Conservation (phyloP, 768 basidiomycete species). For the Mycena chlorophos region DNA sequence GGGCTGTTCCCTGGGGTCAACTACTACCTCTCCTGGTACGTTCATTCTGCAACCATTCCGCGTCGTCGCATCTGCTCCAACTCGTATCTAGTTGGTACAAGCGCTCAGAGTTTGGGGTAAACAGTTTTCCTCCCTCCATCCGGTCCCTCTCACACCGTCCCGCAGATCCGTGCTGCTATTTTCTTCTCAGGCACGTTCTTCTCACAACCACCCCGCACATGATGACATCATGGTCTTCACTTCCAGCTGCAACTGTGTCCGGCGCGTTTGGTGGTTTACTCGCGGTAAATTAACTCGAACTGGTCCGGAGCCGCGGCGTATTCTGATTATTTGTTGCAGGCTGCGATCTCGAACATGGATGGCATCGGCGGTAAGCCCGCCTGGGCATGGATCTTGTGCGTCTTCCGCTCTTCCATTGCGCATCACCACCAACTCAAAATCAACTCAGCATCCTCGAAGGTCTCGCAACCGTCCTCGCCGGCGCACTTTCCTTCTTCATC, state of each 20-base stretch:
- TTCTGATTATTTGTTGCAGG: slow-evolving; percentile 34
- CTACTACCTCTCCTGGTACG: slow-evolving; percentile 73
- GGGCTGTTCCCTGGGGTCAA: slow-evolving; percentile 65
- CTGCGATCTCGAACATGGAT: slow-evolving; percentile 70
- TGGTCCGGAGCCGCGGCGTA: neutral
- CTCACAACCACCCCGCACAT: neutral
- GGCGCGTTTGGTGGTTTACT: slow-evolving; percentile 83
- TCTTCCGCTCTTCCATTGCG: neutral
- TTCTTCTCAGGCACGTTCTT: slow-evolving; percentile 54
- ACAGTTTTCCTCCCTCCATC: slow-evolving; percentile 42
- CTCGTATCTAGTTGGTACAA: slow-evolving; percentile 47
- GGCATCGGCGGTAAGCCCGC: slow-evolving; percentile 68
- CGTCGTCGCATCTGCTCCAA: neutral
- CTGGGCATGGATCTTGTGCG: slow-evolving; percentile 73
- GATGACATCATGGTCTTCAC: neutral
- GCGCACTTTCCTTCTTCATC: slow-evolving; percentile 67
- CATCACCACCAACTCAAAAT: neutral
- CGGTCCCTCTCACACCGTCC: slow-evolving; percentile 36
- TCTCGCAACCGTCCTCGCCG: slow-evolving; percentile 66
- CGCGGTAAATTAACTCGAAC: slow-evolving; percentile 49
- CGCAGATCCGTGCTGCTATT: slow-evolving; percentile 49
- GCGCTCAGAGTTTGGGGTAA: slow-evolving; percentile 73
- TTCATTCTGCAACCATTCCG: slow-evolving; percentile 15
- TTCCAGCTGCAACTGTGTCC: slow-evolving; percentile 67
- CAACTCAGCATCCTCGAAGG: slow-evolving; percentile 54